Percentiles rank a stretch among this genome's conserved stretches.
These are phyloP conservation scores for Coemansia sp. DNA, from an alignment of 192 early-diverging fungal species.

Conservation along the genomic window DNA sequence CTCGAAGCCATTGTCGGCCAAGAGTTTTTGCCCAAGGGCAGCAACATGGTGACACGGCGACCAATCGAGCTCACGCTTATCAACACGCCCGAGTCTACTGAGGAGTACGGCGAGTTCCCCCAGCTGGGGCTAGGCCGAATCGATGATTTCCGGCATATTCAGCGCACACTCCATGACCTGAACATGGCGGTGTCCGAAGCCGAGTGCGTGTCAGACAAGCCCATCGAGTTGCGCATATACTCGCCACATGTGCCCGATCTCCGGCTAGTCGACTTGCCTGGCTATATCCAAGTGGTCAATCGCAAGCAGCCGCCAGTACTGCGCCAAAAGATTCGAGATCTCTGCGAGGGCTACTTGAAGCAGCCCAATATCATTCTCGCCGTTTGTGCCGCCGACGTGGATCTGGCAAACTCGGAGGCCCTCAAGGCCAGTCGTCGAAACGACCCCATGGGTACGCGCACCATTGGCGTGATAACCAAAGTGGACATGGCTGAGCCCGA, in stretches of 20 bases:
- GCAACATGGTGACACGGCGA: slow-evolving; percentile 82
- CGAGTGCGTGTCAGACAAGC: slow-evolving; percentile 86
- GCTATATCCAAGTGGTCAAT: slow-evolving; percentile 85
- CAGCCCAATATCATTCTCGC: slow-evolving; percentile 85
- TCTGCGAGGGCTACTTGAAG: slow-evolving; percentile 82
- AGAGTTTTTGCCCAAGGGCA: slow-evolving; percentile 84
- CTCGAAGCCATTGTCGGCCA: slow-evolving; percentile 86
- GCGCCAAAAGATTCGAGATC: slow-evolving; percentile 77
- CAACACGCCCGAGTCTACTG: slow-evolving; percentile 73
- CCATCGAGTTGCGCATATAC: slow-evolving; percentile 83
- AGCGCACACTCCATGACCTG: slow-evolving; percentile 91
- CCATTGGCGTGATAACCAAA: slow-evolving; percentile 86
- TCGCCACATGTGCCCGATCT: slow-evolving; percentile 84
- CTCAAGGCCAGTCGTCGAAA: slow-evolving; percentile 75
- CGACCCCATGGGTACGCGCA: slow-evolving; percentile 78
- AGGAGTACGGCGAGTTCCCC: slow-evolving; percentile 87
- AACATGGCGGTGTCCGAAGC: slow-evolving; percentile 93
- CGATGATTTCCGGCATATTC: slow-evolving; percentile 85
- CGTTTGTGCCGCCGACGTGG: slow-evolving; percentile 83
- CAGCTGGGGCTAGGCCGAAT: slow-evolving; percentile 86
- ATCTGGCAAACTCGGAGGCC: slow-evolving; percentile 85
- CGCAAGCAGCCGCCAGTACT: slow-evolving; percentile 78
- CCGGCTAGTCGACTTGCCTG: slow-evolving; percentile 82
- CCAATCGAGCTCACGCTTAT: slow-evolving; percentile 85
- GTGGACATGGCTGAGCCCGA: slow-evolving; percentile 87